Percentiles rank a stretch among this genome's conserved stretches.
Evolutionary conservation across 164 flowering plant genomes (phyloP).

Genomic region (Dillenia suffruticosa): DNA sequence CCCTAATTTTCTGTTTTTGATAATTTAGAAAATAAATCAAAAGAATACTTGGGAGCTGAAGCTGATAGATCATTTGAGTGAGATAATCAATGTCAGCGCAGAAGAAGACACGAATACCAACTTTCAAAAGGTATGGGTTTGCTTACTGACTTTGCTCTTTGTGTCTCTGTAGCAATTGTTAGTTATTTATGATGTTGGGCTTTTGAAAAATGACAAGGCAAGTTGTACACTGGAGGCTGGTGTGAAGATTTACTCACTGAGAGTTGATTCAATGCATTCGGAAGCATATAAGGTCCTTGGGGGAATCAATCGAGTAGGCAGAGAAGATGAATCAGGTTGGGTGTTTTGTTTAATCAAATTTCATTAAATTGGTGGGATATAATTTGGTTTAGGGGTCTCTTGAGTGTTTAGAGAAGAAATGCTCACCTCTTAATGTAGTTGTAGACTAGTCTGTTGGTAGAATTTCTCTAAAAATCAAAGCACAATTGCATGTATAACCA

Average conservation of each 20-base stretch:
- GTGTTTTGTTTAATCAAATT: background rate
- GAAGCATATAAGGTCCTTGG: constrained; percentile 99
- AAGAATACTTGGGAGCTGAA: constrained; percentile 95
- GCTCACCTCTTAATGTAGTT: too few species aligned
- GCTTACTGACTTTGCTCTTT: background rate
- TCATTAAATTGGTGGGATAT: too few species aligned
- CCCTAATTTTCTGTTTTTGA: constrained; percentile 4
- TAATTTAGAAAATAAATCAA: constrained; percentile 85
- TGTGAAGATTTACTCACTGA: constrained; percentile 83
- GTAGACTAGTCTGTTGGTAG: too few species aligned
- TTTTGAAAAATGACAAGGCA: constrained; percentile 43
- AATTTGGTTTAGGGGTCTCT: too few species aligned
- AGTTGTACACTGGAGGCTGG: constrained; percentile 99
- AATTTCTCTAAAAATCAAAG: too few species aligned
- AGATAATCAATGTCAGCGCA: constrained; percentile 71
- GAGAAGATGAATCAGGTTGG: constrained; percentile 67
- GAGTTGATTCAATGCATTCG: constrained; percentile 94
- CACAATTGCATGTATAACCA: too few species aligned
- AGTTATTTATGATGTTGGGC: background rate
- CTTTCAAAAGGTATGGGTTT: constrained; percentile 75
- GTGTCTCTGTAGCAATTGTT: background rate
- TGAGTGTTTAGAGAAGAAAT: too few species aligned
- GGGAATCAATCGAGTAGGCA: constrained; percentile 90
- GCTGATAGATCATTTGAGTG: constrained; percentile 81
- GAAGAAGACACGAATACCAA: constrained; percentile 79